A percentile compares a stretch with the other conserved stretches of the same genome.
Evolutionary conservation across 106 monocot genomes (phyloP).

Genomic region (Posidonia australis): DNA sequence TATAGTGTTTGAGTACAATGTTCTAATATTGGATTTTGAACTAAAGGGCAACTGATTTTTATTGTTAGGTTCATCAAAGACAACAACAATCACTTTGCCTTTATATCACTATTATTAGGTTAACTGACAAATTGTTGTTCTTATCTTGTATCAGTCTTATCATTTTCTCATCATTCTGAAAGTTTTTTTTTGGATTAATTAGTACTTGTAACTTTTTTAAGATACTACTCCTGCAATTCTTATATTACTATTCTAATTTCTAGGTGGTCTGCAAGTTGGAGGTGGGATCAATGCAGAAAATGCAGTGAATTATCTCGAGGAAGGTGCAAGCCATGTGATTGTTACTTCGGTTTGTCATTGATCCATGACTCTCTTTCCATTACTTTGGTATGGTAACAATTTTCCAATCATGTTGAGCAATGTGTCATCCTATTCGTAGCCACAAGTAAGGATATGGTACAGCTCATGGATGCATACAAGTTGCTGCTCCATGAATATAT

Average conservation of each 20-base stretch:
- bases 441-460: too few species aligned
- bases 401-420: too few species aligned
- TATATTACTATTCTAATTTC: slow-evolving; percentile 5
- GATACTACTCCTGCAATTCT: background rate
- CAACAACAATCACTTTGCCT: background rate
- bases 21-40: too few species aligned
- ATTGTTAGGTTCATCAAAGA: too few species aligned
- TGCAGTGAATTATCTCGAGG: slow-evolving; percentile 55
- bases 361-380: background rate
- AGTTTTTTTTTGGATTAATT: background rate
- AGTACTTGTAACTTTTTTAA: background rate
- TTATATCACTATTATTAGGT: too few species aligned
- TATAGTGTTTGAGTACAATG: too few species aligned
- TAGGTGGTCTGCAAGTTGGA: slow-evolving; percentile 95
- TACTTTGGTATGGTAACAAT: too few species aligned
- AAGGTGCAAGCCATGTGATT: slow-evolving; percentile 96
- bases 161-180: too few species aligned
- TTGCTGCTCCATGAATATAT: too few species aligned
- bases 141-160: background rate
- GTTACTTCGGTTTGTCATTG: slow-evolving; percentile 80
- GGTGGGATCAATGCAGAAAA: slow-evolving; percentile 86
- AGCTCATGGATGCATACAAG: too few species aligned
- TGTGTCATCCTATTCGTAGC: too few species aligned
- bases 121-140: background rate
- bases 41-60: too few species aligned